phyloP scores from a whole-genome alignment of 805 yeast genomes.

The Kodamaea lidongshanica region DNA sequence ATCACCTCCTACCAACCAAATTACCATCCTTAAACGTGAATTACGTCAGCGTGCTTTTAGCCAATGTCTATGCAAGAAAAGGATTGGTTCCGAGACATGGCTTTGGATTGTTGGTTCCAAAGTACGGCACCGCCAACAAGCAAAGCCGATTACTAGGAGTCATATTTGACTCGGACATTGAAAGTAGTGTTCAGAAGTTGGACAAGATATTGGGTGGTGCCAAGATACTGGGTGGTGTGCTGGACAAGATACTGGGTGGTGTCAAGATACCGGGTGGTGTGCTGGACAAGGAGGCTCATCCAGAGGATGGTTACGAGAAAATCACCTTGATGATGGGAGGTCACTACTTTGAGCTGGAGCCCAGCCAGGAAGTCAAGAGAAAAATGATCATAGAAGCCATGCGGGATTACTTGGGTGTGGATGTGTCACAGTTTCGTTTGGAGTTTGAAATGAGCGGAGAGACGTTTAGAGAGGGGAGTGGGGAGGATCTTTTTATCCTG shows the following conservation, averaged over 20 bases:
- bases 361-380: slow-evolving; percentile 22
- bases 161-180: slow-evolving; percentile 84
- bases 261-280: slow-evolving; percentile 9
- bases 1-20: slow-evolving; percentile 22
- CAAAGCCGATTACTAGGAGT: slow-evolving; percentile 66
- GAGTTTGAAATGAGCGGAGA: slow-evolving; percentile 4
- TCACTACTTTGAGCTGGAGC: slow-evolving; percentile 39
- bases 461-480: slow-evolving; percentile 11
- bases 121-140: slow-evolving; percentile 7
- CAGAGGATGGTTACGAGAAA: slow-evolving; percentile 52
- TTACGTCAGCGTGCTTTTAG: slow-evolving; percentile 53
- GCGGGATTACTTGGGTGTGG: slow-evolving; percentile 18
- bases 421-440: slow-evolving; percentile 11
- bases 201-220: not conserved
- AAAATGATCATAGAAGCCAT: slow-evolving; percentile 24
- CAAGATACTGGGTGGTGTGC: slow-evolving; percentile 9
- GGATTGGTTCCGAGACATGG: slow-evolving; percentile 46
- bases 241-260: too few species aligned
- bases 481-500: slow-evolving; percentile 27
- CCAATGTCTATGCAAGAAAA: slow-evolving; percentile 52
- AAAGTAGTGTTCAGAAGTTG: slow-evolving; percentile 35
- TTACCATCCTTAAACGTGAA: slow-evolving; percentile 19
- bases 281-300: slow-evolving; percentile 1
- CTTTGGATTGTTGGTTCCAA: slow-evolving; percentile 86
- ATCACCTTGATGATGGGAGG: slow-evolving; percentile 93